phyloP scores from a whole-genome alignment of 345 rosid genomes.

The Fremontodendron californicum region DNA sequence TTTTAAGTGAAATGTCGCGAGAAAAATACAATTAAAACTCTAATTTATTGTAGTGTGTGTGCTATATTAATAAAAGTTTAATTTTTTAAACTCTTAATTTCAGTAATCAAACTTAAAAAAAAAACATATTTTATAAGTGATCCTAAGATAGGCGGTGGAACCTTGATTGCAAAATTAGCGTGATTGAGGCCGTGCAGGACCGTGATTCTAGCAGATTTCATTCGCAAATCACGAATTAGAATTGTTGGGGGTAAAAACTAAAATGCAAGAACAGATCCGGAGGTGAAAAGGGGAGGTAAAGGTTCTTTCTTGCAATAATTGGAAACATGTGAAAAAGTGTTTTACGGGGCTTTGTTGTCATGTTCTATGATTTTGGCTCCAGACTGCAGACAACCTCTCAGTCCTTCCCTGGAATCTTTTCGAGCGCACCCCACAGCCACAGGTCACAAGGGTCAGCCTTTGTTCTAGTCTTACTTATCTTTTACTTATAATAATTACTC shows the following conservation, averaged over 20 bases:
- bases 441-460: conserved; percentile 20
- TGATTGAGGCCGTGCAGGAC: background rate
- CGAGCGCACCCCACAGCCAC: conserved; percentile 23
- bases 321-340: conserved; percentile 30
- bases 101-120: no score
- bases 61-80: no score
- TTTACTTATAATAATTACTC: conserved; percentile 3
- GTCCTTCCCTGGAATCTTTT: conserved; percentile 24
- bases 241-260: background rate
- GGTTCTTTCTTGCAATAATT: conserved; percentile 22
- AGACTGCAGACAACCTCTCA: background rate
- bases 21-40: no score
- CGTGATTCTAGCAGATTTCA: conserved; percentile 7
- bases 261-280: conserved; percentile 21
- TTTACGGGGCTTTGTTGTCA: conserved; percentile 11
- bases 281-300: conserved; percentile 11
- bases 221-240: conserved; percentile 1
- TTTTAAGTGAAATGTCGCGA: no score
- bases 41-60: no score
- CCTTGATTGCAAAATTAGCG: background rate
- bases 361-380: background rate
- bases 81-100: no score
- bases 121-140: background rate
- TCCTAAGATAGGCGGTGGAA: background rate
- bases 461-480: conserved; percentile 9